phyloP scores from a whole-genome alignment of 371 early-diverging fungal genomes.

The Mortierella sp. region DNA sequence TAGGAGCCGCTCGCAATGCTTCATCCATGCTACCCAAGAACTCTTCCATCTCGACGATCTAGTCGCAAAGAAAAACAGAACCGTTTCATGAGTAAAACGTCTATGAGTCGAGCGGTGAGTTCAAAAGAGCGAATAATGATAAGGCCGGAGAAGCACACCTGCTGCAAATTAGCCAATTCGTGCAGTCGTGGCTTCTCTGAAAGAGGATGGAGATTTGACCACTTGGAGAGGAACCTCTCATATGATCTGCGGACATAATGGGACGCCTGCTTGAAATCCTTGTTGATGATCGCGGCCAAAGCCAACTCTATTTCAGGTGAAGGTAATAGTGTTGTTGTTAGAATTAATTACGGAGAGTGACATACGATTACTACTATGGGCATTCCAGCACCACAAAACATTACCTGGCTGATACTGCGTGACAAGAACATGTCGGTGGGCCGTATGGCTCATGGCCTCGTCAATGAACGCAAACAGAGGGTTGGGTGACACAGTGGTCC shows the following conservation, averaged over 20 bases:
- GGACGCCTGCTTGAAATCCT: constrained; percentile 67
- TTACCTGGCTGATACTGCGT: constrained; percentile 68
- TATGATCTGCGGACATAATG: constrained; percentile 68
- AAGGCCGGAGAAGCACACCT: constrained; percentile 55
- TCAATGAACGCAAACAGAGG: constrained; percentile 68
- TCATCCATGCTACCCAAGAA: constrained; percentile 62
- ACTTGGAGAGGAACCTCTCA: constrained; percentile 64
- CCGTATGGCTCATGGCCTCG: constrained; percentile 61
- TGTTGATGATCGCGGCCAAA: constrained; percentile 60
- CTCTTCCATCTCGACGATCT: constrained; percentile 78
- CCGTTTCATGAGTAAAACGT: not conserved
- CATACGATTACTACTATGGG: no score
- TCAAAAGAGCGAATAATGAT: no score
- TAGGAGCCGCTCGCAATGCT: constrained; percentile 43
- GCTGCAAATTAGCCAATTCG: constrained; percentile 65
- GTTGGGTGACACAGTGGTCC: constrained; percentile 66
- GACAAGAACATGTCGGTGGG: constrained; percentile 57
- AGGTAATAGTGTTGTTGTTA: not conserved
- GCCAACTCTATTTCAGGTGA: constrained; percentile 62
- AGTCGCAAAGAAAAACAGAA: not conserved
- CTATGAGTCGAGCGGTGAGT: not conserved
- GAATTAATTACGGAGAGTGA: not conserved
- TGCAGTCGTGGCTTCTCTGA: constrained; percentile 65
- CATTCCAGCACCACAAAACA: not conserved
- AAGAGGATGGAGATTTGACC: constrained; percentile 71